Evolutionary conservation across 805 yeast species (phyloP).

Genomic region (Starmerella stellata): DNA sequence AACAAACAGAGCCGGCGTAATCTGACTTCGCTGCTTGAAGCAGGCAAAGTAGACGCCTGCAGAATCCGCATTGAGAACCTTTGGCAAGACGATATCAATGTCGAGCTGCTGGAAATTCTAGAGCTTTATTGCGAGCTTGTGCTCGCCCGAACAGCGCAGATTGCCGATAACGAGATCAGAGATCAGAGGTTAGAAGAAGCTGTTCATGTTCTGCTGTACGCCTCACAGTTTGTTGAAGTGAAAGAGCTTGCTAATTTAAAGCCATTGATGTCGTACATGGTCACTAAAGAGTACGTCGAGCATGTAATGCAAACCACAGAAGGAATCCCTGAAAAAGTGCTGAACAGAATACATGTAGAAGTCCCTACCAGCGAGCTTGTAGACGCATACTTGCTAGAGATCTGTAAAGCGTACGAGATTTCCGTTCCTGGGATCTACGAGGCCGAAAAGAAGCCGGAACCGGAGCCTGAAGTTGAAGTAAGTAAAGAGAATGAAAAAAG

Average conservation of each 20-base stretch:
- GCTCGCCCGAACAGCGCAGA: conserved; percentile 51
- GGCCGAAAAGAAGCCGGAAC: conserved; percentile 11
- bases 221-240: conserved; percentile 57
- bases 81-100: conserved; percentile 61
- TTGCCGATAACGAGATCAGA: conserved; percentile 23
- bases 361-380: conserved; percentile 55
- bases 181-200: conserved; percentile 42
- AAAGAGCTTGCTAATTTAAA: conserved; percentile 47
- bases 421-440: conserved; percentile 40
- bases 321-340: conserved; percentile 50
- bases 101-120: conserved; percentile 58
- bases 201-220: conserved; percentile 45
- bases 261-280: conserved; percentile 43
- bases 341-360: conserved; percentile 41
- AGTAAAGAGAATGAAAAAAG: too few species aligned
- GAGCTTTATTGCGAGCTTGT: conserved; percentile 70
- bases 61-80: conserved; percentile 67
- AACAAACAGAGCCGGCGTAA: conserved; percentile 56
- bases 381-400: conserved; percentile 52
- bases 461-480: background rate
- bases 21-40: conserved; percentile 49
- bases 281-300: conserved; percentile 49
- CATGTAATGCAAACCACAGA: conserved; percentile 35
- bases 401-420: conserved; percentile 61
- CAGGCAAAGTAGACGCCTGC: conserved; percentile 68